These are phyloP conservation scores for Laguncularia racemosa DNA, from an alignment of 345 rosid genomes.

Conservation along the genomic window DNA sequence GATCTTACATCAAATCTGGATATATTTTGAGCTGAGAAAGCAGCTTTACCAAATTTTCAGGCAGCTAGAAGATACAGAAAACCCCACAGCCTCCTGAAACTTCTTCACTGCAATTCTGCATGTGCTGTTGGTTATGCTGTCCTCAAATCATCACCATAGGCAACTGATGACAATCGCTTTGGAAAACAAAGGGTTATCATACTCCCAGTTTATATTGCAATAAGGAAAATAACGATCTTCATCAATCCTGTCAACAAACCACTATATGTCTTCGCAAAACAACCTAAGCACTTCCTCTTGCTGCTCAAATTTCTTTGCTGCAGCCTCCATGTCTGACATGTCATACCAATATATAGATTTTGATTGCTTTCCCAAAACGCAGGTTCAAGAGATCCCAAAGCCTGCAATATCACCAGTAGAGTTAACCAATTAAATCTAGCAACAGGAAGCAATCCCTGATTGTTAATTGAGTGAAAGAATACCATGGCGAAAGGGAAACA, in stretches of 20 bases:
- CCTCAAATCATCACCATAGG: constrained; percentile 5
- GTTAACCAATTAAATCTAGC: constrained; percentile 1
- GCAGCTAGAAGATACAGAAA: too few species aligned
- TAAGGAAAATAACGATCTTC: constrained; percentile 67
- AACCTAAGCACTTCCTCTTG: constrained; percentile 35
- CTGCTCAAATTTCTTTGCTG: constrained; percentile 72
- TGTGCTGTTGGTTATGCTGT: background rate
- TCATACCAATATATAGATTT: constrained; percentile 69
- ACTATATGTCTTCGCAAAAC: constrained; percentile 21
- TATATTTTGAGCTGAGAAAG: constrained; percentile 30
- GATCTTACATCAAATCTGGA: constrained; percentile 46
- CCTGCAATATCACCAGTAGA: constrained; percentile 31
- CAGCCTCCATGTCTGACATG: constrained; percentile 68
- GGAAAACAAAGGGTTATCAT: constrained; percentile 10
- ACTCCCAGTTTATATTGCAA: constrained; percentile 46
- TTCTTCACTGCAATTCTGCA: constrained; percentile 4
- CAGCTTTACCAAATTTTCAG: constrained; percentile 20
- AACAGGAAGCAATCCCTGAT: background rate
- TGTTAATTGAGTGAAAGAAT: constrained; percentile 11
- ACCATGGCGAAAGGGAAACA: constrained; percentile 88
- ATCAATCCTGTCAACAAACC: constrained; percentile 33
- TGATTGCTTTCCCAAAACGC: constrained; percentile 63
- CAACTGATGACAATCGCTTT: constrained; percentile 5
- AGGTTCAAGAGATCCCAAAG: constrained; percentile 43
- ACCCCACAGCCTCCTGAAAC: constrained; percentile 7